phyloP scores from a whole-genome alignment of 2,329 filamentous ascomycete genomes.

The Aspergillus novoparasiticus region DNA sequence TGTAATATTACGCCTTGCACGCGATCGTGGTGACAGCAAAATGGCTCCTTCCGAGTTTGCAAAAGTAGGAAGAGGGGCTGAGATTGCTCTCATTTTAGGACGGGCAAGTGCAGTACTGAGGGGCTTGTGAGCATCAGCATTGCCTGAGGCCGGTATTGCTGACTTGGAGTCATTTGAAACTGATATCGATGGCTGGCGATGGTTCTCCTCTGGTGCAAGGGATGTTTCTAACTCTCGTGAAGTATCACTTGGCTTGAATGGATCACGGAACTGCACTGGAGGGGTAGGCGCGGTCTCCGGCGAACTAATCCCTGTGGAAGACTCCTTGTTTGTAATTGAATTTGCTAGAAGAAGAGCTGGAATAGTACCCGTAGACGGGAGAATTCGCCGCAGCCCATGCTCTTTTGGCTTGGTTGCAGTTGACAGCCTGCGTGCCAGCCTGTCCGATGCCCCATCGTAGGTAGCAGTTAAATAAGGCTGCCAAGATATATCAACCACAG shows the following conservation, averaged over 20 bases:
- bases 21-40: constrained; percentile 24
- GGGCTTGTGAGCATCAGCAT: constrained; percentile 36
- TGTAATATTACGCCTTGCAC: constrained; percentile 44
- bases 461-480: constrained; percentile 42
- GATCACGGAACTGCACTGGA: constrained; percentile 35
- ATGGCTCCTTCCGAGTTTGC: constrained; percentile 30
- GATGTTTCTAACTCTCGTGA: constrained; percentile 11
- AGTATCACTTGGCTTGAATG: constrained; percentile 27
- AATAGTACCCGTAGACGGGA: constrained; percentile 45
- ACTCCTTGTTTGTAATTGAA: constrained; percentile 31
- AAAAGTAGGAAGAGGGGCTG: constrained; percentile 30
- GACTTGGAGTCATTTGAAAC: constrained; percentile 29
- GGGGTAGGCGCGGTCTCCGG: constrained; percentile 24
- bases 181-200: constrained; percentile 20
- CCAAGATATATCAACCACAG: constrained; percentile 32
- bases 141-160: constrained; percentile 21
- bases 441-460: constrained; percentile 29
- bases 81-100: constrained; percentile 34
- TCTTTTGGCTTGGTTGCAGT: constrained; percentile 39
- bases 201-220: constrained; percentile 13
- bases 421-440: constrained; percentile 44
- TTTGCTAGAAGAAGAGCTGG: constrained; percentile 55
- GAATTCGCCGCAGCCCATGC: constrained; percentile 45
- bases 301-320: constrained; percentile 27
- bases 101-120: constrained; percentile 30